Evolutionary conservation across 1,284 basidiomycete genomes (phyloP).

Genomic region (Caloboletus firmus): DNA sequence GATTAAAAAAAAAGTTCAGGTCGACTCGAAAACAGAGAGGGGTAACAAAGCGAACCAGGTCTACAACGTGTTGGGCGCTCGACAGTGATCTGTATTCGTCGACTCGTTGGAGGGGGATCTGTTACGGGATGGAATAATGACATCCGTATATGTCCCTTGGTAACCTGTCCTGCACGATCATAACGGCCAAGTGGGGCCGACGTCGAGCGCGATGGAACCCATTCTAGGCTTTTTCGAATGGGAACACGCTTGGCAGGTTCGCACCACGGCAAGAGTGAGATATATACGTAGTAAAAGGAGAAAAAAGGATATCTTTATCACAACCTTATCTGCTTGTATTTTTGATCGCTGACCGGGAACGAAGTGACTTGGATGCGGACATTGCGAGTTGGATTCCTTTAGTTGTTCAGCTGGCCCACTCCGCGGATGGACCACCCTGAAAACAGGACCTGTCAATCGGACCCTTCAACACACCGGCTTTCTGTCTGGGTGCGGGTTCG

Average conservation of each 20-base stretch:
- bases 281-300: too few species aligned
- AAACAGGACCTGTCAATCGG: not conserved
- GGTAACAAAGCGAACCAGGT: not conserved
- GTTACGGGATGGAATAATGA: not conserved
- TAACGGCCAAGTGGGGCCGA: not conserved
- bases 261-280: too few species aligned
- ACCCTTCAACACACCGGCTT: not conserved
- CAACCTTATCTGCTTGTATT: not conserved
- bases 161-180: not conserved
- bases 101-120: not conserved
- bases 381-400: not conserved
- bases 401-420: not conserved
- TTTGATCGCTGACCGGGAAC: constrained; percentile 10
- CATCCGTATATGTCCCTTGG: not conserved
- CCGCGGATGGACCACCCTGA: constrained; percentile 13
- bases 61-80: not conserved
- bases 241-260: constrained; percentile 1
- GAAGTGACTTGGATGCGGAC: not conserved
- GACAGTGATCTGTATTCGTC: not conserved
- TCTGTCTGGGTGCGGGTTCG: not conserved
- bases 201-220: not conserved
- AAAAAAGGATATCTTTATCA: not conserved
- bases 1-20: not conserved
- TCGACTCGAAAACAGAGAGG: not conserved
- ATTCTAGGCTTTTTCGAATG: not conserved